Evolutionary conservation across 768 basidiomycete genomes (phyloP), one percentile per base, ranked within the genome.

Genomic region (Chalciporus pseudorubinellus): DNA sequence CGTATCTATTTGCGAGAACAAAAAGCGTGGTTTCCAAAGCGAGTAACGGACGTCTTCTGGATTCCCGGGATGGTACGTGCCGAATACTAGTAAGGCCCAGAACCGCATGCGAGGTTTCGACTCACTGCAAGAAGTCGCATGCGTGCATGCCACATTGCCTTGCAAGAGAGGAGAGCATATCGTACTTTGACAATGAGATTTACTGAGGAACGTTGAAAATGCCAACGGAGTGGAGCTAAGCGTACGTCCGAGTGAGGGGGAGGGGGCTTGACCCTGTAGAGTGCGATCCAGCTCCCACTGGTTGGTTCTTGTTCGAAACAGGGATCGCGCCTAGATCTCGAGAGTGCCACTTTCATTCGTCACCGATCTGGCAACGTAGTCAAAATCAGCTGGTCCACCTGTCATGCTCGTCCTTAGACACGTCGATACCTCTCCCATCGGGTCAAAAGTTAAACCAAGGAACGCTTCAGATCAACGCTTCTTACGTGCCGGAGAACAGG

Each of bases 1-100:
- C 31, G 34, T 41, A 38, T 44, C 56, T 47, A 59, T 59, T 46
- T 44, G n/a, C 44, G 39, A 56, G 39, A 53, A 63, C 61, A n/a
- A 65, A 66, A 58, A 65, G 56, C 19, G n/a, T 18, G 22, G 3
- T 22, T 47, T 29, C 38, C 19, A 20, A 52, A 28, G 40, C 8
- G 28, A 56, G 36, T 18, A 8, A 41, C 26, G 29, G 31, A 22
- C 42, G 21, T 26, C 34, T 6, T n/a, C 34, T n/a, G 34, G 34
- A 36, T n/a, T 36, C n/a, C n/a, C 34, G 31, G n/a, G 38, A 21
- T 28, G 8, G 13, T 4, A 40, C 11, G 12, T 34, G 43, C 38
- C 41, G 48, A 38, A n/a, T n/a, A n/a, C n/a, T n/a, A n/a, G 19
- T 26, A 46, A 52, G 46, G 14, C 3, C 47, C 44, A 21, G 31